phyloP scores from a whole-genome alignment of 2,329 filamentous ascomycete genomes.

The Colletotrichum lentis region DNA sequence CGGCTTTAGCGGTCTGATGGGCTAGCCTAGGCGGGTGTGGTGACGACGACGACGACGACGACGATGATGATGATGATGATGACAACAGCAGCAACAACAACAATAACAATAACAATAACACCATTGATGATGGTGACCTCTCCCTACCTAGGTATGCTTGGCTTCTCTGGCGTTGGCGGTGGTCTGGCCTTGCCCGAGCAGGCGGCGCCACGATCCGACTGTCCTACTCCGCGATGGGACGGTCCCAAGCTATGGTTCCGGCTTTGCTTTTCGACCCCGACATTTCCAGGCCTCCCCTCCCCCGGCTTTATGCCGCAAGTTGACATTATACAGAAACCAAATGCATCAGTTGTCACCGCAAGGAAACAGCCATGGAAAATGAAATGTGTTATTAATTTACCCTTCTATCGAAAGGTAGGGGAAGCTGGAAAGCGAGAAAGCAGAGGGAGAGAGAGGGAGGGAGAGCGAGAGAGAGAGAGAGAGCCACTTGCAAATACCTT shows the following conservation, averaged over 20 bases:
- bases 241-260: not conserved
- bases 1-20: slow-evolving; percentile 7
- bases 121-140: slow-evolving; percentile 15
- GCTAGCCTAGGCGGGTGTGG: slow-evolving; percentile 12
- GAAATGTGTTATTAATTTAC: not conserved
- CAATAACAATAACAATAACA: too few relatives aligned
- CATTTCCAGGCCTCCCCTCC: not conserved
- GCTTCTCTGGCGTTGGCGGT: slow-evolving; percentile 5
- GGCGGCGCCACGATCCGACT: not conserved
- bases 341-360: not conserved
- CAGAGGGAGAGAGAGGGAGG: not conserved
- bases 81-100: too few relatives aligned
- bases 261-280: not conserved
- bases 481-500: slow-evolving; percentile 9
- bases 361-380: not conserved
- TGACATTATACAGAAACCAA: not conserved
- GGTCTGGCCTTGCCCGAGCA: slow-evolving; percentile 14
- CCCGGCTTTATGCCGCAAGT: not conserved
- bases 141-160: not conserved
- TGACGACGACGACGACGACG: slow-evolving; percentile 14
- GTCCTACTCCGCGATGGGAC: not conserved
- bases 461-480: not conserved
- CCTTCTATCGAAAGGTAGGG: not conserved
- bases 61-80: slow-evolving; percentile 19
- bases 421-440: not conserved